These are phyloP conservation scores for Phytophthora meadii DNA, from an alignment of 352 stramenopile genomes.

Conservation along the genomic window DNA sequence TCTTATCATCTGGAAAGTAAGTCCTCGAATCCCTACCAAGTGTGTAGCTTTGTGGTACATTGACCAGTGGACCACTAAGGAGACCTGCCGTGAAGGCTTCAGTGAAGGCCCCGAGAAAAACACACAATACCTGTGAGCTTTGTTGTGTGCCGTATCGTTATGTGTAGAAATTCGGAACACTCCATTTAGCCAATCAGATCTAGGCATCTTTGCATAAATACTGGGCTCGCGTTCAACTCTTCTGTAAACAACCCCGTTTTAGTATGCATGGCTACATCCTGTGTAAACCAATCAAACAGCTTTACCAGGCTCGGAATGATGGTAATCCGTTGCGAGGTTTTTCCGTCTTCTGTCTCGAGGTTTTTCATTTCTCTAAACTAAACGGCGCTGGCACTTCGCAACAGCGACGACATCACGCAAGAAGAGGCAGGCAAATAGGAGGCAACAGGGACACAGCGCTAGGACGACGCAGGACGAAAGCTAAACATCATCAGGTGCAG, in stretches of 20 bases:
- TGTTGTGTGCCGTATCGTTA: too few species aligned
- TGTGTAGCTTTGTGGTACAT: too few species aligned
- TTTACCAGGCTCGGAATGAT: constrained; percentile 16
- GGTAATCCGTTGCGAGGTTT: constrained; percentile 12
- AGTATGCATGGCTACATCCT: constrained; percentile 7
- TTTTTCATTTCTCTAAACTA: constrained; percentile 17
- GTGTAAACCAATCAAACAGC: constrained; percentile 3
- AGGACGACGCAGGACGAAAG: constrained; percentile 5
- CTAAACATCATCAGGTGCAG: neutral
- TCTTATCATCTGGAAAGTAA: too few species aligned
- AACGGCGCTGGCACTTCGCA: constrained; percentile 14
- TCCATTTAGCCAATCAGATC: too few species aligned
- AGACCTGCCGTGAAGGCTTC: too few species aligned
- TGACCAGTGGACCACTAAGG: too few species aligned
- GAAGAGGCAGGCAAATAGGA: neutral
- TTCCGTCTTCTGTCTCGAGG: neutral
- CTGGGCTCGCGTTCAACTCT: too few species aligned
- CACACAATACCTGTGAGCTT: too few species aligned
- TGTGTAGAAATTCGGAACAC: too few species aligned
- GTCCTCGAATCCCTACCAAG: too few species aligned
- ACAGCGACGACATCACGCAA: constrained; percentile 9
- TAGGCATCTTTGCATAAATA: too few species aligned
- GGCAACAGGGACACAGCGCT: neutral
- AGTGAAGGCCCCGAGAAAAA: too few species aligned
- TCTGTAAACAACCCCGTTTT: constrained; percentile 7